phyloP scores from a whole-genome alignment of 306 rosid genomes.

The Malus asiatica region DNA sequence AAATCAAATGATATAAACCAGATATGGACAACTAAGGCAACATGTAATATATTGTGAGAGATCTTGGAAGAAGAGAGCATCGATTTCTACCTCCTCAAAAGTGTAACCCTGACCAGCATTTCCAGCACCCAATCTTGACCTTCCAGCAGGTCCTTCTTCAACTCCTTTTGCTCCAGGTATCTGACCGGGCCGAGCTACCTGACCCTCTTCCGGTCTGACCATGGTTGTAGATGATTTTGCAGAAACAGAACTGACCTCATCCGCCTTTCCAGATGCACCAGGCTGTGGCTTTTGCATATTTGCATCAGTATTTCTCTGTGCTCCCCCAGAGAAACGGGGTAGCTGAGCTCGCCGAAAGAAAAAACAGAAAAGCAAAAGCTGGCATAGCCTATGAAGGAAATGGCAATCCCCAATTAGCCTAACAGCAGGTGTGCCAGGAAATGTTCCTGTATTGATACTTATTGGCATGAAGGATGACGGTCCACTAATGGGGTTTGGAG shows the following conservation, averaged over 20 bases:
- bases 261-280: slow-evolving; percentile 66
- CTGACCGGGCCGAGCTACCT: slow-evolving; percentile 55
- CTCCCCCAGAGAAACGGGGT: slow-evolving; percentile 61
- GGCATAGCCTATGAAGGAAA: slow-evolving; percentile 94
- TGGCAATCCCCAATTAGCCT: slow-evolving; percentile 98
- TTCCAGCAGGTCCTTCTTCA: slow-evolving; percentile 69
- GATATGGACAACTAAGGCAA: background rate
- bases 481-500: slow-evolving; percentile 86
- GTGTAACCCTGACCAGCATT: slow-evolving; percentile 99
- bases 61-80: background rate
- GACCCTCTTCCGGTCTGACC: slow-evolving; percentile 69
- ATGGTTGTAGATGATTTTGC: slow-evolving; percentile 54
- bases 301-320: slow-evolving; percentile 66
- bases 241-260: slow-evolving; percentile 44
- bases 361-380: slow-evolving; percentile 91
- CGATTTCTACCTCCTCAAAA: slow-evolving; percentile 71
- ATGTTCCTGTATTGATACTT: slow-evolving; percentile 96
- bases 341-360: slow-evolving; percentile 87
- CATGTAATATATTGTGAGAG: background rate
- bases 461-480: slow-evolving; percentile 95
- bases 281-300: slow-evolving; percentile 66
- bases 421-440: slow-evolving; percentile 99
- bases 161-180: slow-evolving; percentile 63
- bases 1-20: background rate
- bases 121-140: slow-evolving; percentile 81